Evolutionary conservation across 345 rosid species (phyloP).

Genomic region (Hibiscus mutabilis): DNA sequence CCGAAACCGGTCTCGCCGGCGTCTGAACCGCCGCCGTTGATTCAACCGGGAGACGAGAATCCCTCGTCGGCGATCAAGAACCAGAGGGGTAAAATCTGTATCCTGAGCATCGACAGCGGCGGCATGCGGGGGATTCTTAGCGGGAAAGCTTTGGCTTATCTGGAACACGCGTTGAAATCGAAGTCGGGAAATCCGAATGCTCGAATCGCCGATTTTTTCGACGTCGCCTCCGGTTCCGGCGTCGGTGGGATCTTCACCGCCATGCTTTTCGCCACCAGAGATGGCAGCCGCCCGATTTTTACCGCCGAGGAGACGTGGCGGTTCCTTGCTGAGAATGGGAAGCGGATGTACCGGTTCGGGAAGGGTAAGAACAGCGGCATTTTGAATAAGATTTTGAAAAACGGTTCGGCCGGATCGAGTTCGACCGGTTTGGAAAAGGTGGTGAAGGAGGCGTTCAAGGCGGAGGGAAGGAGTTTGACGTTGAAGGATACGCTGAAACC

Average conservation of each 20-base stretch:
- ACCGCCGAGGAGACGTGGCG: constrained; percentile 90
- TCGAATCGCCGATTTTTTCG: constrained; percentile 83
- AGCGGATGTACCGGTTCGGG: constrained; percentile 45
- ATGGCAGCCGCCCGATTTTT: constrained; percentile 59
- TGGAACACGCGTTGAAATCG: constrained; percentile 66
- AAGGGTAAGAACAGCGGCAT: constrained; percentile 24
- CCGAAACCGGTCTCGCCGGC: constrained; percentile 45
- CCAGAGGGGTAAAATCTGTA: constrained; percentile 92
- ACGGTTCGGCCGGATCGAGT: constrained; percentile 32
- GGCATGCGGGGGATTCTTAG: constrained; percentile 87
- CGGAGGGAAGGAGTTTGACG: constrained; percentile 43
- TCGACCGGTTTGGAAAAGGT: constrained; percentile 51
- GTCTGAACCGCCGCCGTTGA: constrained; percentile 14
- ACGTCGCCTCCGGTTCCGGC: constrained; percentile 88
- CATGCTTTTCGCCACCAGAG: constrained; percentile 80
- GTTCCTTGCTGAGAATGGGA: constrained; percentile 66
- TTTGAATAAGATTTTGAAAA: constrained; percentile 45
- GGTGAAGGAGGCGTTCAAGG: constrained; percentile 62
- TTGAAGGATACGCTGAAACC: constrained; percentile 88
- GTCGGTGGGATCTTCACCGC: constrained; percentile 88
- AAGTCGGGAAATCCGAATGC: constrained; percentile 90
- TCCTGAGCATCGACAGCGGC: constrained; percentile 75
- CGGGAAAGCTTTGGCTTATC: constrained; percentile 81
- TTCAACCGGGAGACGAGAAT: constrained; percentile 5
- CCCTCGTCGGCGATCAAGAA: constrained; percentile 47